Evolutionary conservation across 148 eudicot genomes (phyloP), one percentile per base, ranked within the genome.

Genomic region (Heliamphora exappendiculata): DNA sequence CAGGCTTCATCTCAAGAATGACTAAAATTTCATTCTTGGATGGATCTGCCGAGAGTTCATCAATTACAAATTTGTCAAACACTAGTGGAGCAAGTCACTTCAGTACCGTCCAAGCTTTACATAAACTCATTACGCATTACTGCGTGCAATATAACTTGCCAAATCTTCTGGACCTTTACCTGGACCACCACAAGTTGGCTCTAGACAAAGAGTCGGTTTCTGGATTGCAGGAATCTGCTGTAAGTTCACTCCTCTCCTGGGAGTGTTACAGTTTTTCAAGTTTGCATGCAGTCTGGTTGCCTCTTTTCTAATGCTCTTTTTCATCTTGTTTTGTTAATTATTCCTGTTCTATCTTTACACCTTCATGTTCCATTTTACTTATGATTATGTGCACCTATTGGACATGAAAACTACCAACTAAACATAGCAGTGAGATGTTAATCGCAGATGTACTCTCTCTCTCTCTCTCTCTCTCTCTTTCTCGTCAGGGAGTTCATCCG

Each of bases 151-250:
- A 85, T 84, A 93, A 87, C 84, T 82, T 95, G 91, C 97, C 93
- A 65, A 82, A 86, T 85, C 84, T 95, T 74, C 82, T 95, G 74
- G 98, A 95, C 78, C 85, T 95, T 67, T 95, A 89, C 86, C 93
- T 95, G 82, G 99, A 95, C 82, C 88, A 84, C 84, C 97, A 93
- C 79, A 87, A 80, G 78, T 85, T 95, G 86, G 94, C 88, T 80
- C 70, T 83, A 71, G 91, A 89, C 82, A 76, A 82, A 55, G 89
- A 84, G 50, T 76, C 88, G 39, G 86, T 93, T 72, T 85, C 84
- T 72, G 59, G 70, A 63, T 76, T 95, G 73, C 89, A 71, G 73
- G 89, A 91, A 82, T 89, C 97, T 65, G 86, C 86, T 17, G 98
- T 95, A 86, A 86, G 98, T 85, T 68, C 70, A 57, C 76, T 36